Percentiles rank a stretch among this genome's conserved stretches.
Conservation (phyloP, 371 early-diverging fungal genomes). For the Mucor lusitanicus region DNA sequence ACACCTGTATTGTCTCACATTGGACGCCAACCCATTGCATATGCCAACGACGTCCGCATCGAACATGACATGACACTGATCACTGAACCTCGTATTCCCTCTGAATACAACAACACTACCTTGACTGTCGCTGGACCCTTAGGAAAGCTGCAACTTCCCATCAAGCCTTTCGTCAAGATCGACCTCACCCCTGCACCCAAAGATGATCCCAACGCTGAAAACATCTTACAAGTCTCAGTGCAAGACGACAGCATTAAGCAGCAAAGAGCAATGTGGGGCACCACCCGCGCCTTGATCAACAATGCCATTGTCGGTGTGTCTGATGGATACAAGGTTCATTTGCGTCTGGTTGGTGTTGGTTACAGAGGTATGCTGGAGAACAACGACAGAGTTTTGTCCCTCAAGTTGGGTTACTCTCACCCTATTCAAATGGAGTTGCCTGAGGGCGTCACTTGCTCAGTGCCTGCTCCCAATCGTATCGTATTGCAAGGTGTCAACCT, state of each 20-base stretch:
- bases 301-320: constrained; percentile 90
- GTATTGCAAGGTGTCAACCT: constrained; percentile 79
- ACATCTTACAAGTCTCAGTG: constrained; percentile 61
- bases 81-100: constrained; percentile 58
- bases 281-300: constrained; percentile 84
- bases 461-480: constrained; percentile 88
- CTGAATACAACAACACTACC: constrained; percentile 65
- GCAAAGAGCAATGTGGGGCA: constrained; percentile 96
- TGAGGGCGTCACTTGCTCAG: constrained; percentile 71
- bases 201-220: constrained; percentile 50
- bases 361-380: constrained; percentile 88
- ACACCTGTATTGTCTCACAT: constrained; percentile 63
- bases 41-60: constrained; percentile 66
- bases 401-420: constrained; percentile 93
- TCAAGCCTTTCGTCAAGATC: constrained; percentile 81
- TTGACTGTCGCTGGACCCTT: constrained; percentile 82
- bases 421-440: constrained; percentile 83
- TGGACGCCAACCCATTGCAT: constrained; percentile 71
- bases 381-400: constrained; percentile 56
- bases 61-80: constrained; percentile 61
- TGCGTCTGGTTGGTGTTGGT: constrained; percentile 93
- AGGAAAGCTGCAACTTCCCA: constrained; percentile 73
- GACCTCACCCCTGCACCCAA: constrained; percentile 37
- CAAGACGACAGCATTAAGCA: constrained; percentile 60
- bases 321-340: constrained; percentile 84